Conservation (phyloP, 2,329 filamentous ascomycete genomes). For the Curvularia eragrostidis region DNA sequence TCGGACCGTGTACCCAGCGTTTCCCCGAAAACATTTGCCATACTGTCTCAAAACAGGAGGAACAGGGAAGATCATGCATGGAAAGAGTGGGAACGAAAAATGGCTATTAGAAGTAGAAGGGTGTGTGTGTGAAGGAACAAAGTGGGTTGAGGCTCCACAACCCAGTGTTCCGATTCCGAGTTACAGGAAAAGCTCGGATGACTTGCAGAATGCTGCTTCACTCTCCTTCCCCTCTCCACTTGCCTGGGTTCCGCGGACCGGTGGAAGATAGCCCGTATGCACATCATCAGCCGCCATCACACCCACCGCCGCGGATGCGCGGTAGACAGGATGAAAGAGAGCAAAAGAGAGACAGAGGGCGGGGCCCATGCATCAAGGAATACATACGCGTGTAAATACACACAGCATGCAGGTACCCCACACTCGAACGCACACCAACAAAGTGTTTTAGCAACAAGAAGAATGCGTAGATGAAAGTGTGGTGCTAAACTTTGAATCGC, state of each 20-base stretch:
- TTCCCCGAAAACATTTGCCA: neutral
- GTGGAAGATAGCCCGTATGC: neutral
- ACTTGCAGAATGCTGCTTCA: neutral
- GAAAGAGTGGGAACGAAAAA: neutral
- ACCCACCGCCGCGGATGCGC: neutral
- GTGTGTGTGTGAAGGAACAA: neutral
- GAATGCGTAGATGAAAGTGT: neutral
- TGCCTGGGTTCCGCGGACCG: slow-evolving; percentile 2
- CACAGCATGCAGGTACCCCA: neutral
- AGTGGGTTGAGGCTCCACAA: slow-evolving; percentile 1
- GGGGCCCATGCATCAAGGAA: neutral
- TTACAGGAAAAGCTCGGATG: slow-evolving; percentile 1
- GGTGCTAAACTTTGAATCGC: neutral
- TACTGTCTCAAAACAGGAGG: neutral
- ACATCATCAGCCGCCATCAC: slow-evolving; percentile 1
- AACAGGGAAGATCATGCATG: neutral
- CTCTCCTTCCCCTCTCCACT: slow-evolving; percentile 2
- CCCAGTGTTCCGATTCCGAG: slow-evolving; percentile 4
- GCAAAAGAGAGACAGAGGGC: neutral
- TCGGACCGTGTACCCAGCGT: slow-evolving; percentile 6
- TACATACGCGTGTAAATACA: neutral
- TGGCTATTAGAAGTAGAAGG: too few species aligned
- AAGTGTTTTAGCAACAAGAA: neutral
- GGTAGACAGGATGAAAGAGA: neutral
- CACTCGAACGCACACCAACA: neutral